These are phyloP conservation scores for Fonsecaea pedrosoi DNA, from an alignment of 2,329 filamentous ascomycete species.

Conservation along the genomic window DNA sequence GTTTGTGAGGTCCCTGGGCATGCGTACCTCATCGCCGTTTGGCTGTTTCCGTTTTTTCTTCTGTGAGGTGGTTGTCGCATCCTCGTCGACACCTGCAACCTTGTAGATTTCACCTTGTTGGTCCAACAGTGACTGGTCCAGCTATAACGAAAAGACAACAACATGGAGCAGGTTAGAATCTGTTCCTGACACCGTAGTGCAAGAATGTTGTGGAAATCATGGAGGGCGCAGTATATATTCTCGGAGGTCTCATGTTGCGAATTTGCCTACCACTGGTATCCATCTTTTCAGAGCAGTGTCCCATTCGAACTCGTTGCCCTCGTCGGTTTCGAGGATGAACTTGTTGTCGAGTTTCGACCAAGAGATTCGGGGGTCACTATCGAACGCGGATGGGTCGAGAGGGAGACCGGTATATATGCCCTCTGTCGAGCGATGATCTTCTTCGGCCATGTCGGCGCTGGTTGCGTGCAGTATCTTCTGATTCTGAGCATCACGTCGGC, in stretches of 20 bases:
- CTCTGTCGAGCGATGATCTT: constrained; percentile 25
- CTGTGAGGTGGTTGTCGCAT: constrained; percentile 49
- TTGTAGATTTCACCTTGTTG: constrained; percentile 68
- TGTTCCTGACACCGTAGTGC: constrained; percentile 31
- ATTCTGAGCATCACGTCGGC: not conserved
- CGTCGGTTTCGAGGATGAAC: constrained; percentile 82
- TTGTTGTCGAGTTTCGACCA: constrained; percentile 84
- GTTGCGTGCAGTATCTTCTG: not conserved
- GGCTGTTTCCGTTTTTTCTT: constrained; percentile 62
- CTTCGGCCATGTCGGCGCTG: constrained; percentile 26
- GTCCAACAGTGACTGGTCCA: constrained; percentile 66
- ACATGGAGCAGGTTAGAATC: constrained; percentile 36
- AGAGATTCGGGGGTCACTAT: constrained; percentile 79
- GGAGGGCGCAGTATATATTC: constrained; percentile 13
- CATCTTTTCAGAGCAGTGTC: constrained; percentile 74
- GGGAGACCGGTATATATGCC: constrained; percentile 51
- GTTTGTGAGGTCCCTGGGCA: not conserved
- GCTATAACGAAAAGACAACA: constrained; percentile 46
- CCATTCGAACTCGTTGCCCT: constrained; percentile 85
- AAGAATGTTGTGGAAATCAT: constrained; percentile 29
- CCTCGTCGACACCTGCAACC: constrained; percentile 65
- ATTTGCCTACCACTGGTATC: constrained; percentile 66
- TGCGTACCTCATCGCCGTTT: constrained; percentile 59
- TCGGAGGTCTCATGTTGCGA: constrained; percentile 27
- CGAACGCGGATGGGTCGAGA: constrained; percentile 70